Conservation (phyloP, 345 rosid species). For the Euclidium syriacum region DNA sequence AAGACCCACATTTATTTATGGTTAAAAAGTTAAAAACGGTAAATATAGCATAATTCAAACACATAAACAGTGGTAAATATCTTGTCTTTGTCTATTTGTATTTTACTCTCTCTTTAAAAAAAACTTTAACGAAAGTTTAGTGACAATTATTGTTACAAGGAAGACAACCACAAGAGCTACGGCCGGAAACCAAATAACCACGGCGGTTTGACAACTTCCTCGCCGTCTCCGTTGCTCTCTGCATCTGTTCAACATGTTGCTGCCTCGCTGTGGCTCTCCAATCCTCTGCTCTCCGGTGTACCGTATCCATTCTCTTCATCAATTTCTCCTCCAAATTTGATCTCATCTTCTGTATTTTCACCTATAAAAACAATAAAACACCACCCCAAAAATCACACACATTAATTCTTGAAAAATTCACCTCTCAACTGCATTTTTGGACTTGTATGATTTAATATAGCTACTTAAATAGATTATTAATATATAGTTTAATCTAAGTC, state of each 20-base stretch:
- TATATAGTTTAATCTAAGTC: background rate
- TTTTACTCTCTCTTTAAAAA: background rate
- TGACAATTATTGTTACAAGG: constrained; percentile 41
- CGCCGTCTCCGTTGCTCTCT: constrained; percentile 41
- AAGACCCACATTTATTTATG: no score
- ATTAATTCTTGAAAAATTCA: background rate
- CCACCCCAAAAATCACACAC: background rate
- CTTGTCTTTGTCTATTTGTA: constrained; percentile 3
- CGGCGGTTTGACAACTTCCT: constrained; percentile 40
- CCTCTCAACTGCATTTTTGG: background rate
- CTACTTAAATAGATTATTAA: background rate
- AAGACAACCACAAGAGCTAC: constrained; percentile 67
- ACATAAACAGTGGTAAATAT: background rate
- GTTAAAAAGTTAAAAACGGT: no score
- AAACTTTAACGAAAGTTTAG: background rate
- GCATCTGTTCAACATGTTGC: constrained; percentile 61
- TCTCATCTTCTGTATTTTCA: constrained; percentile 90
- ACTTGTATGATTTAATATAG: background rate
- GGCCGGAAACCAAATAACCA: constrained; percentile 33
- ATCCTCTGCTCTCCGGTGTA: constrained; percentile 73
- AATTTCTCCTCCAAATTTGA: constrained; percentile 77
- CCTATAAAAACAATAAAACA: constrained; percentile 33
- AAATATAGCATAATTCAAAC: background rate
- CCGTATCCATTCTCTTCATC: constrained; percentile 79
- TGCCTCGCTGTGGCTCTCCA: constrained; percentile 64